These are phyloP conservation scores for Scolecobasidium constrictum DNA, from an alignment of 2,329 filamentous ascomycete species.

Conservation along the genomic window DNA sequence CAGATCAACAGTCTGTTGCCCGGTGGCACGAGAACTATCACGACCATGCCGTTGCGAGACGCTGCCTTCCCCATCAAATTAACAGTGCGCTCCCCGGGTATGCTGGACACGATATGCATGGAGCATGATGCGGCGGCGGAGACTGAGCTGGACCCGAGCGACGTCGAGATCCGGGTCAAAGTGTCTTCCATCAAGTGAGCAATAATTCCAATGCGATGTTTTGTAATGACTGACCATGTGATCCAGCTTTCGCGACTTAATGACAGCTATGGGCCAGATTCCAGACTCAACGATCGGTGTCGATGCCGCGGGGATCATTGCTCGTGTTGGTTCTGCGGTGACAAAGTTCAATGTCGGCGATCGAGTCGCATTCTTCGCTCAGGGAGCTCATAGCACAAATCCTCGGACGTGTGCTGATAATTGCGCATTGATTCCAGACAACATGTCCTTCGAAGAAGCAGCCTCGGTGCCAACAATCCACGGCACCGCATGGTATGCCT, in stretches of 20 bases:
- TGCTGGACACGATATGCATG: slow-evolving; percentile 12
- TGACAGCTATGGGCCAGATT: slow-evolving; percentile 5
- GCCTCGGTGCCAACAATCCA: slow-evolving; percentile 16
- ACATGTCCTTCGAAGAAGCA: slow-evolving; percentile 15
- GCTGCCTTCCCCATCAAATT: not conserved
- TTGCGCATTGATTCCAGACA: not conserved
- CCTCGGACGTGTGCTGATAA: not conserved
- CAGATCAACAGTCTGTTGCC: not conserved
- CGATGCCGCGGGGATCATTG: not conserved
- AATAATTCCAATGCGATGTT: not conserved
- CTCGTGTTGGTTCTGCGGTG: not conserved
- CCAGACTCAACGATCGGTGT: not conserved
- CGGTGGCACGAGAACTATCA: not conserved
- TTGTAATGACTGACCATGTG: not conserved
- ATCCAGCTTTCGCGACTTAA: slow-evolving; percentile 7
- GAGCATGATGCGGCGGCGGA: not conserved
- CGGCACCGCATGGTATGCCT: slow-evolving; percentile 18
- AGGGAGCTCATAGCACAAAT: not conserved
- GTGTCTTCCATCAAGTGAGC: not conserved
- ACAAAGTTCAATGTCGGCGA: slow-evolving; percentile 6
- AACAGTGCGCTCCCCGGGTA: slow-evolving; percentile 9
- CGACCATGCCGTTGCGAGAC: not conserved
- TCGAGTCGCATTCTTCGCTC: not conserved
- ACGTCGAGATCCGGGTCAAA: not conserved
- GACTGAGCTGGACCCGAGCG: not conserved